Evolutionary conservation across 495 filamentous ascomycete genomes (phyloP).

Genomic region (Penicillium maclennaniae): DNA sequence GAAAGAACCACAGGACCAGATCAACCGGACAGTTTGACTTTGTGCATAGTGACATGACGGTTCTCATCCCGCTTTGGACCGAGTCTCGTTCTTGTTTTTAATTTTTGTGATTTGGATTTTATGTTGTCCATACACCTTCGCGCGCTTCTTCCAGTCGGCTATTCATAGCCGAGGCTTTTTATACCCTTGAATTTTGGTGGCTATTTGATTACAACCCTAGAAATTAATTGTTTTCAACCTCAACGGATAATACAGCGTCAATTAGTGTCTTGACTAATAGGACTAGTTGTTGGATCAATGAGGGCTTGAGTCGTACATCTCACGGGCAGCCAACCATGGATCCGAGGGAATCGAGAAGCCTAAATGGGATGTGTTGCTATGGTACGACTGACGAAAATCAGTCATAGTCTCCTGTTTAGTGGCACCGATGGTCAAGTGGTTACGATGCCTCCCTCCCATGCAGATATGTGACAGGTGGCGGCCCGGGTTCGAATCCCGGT

Average conservation of each 20-base stretch:
- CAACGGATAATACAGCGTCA: too few species aligned
- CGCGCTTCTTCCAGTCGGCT: neutral
- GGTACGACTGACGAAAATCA: neutral
- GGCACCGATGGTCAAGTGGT: too few species aligned
- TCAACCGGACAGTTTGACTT: neutral
- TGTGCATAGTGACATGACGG: neutral
- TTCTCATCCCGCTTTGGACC: too few species aligned
- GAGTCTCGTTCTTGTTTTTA: too few species aligned
- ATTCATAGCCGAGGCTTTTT: neutral
- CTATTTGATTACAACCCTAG: too few species aligned
- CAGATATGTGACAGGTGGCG: constrained; percentile 8
- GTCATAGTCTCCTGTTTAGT: too few species aligned
- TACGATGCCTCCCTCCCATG: constrained; percentile 19
- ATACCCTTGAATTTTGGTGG: neutral
- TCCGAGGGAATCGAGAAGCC: neutral
- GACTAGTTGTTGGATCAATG: neutral
- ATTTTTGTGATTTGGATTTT: neutral
- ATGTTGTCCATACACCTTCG: neutral
- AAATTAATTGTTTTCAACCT: too few species aligned
- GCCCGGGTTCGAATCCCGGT: constrained; percentile 32
- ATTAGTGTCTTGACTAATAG: neutral
- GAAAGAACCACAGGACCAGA: neutral
- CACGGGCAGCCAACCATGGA: neutral
- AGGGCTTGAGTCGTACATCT: too few species aligned
- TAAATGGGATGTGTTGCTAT: neutral